Percentiles rank a stretch among this genome's conserved stretches.
phyloP scores from a whole-genome alignment of 108 stramenopile genomes.

The Epithemia pelagica region DNA sequence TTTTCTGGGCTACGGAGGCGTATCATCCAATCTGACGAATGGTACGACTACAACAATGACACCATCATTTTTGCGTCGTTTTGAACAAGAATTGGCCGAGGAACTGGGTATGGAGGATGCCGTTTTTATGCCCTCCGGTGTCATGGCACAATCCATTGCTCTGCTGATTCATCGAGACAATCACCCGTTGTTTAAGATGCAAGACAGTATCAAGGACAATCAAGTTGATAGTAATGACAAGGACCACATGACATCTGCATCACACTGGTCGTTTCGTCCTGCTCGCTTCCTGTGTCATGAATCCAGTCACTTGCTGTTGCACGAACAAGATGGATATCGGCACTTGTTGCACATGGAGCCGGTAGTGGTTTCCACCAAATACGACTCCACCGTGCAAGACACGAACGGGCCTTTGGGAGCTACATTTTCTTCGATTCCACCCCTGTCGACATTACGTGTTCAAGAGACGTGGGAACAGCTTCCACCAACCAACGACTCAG shows the following conservation, averaged over 20 bases:
- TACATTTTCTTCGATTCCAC: slow-evolving; percentile 19
- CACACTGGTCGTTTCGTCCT: too few species aligned
- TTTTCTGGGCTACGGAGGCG: slow-evolving; percentile 14
- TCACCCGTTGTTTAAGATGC: background rate
- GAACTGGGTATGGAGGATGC: slow-evolving; percentile 69
- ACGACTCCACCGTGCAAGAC: background rate
- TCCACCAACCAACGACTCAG: too few species aligned
- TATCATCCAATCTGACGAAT: background rate
- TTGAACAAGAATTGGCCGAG: slow-evolving; percentile 56
- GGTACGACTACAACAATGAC: slow-evolving; percentile 5
- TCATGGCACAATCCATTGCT: slow-evolving; percentile 75
- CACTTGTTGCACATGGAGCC: slow-evolving; percentile 45
- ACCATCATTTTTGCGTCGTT: slow-evolving; percentile 52
- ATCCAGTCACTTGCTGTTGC: slow-evolving; percentile 61
- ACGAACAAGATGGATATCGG: slow-evolving; percentile 50
- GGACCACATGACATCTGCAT: too few species aligned
- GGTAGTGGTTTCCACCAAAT: slow-evolving; percentile 17
- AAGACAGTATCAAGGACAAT: slow-evolving; percentile 2
- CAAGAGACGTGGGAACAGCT: slow-evolving; percentile 12
- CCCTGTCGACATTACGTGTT: slow-evolving; percentile 30
- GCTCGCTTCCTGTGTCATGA: slow-evolving; percentile 57
- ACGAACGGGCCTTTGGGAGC: background rate
- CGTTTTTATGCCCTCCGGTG: slow-evolving; percentile 72
- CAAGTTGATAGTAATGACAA: background rate
- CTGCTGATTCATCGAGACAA: slow-evolving; percentile 40